A percentile compares a stretch with the other conserved stretches of the same genome.
Evolutionary conservation across 2,329 filamentous ascomycete genomes (phyloP).

Genomic region (Talaromyces sp.): DNA sequence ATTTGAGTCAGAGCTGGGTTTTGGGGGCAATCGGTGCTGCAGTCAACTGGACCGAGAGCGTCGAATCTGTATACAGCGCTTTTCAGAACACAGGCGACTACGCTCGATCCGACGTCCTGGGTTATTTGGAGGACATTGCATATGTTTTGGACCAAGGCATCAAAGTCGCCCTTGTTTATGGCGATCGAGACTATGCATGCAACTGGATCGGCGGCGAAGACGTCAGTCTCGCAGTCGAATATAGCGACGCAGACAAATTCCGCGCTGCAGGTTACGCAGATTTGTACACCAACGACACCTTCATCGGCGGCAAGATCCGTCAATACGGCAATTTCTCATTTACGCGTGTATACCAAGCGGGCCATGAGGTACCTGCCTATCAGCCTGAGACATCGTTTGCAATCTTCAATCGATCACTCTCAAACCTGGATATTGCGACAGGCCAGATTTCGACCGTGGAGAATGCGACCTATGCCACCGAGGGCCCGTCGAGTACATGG

Average conservation of each 20-base stretch:
- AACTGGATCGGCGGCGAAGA: constrained; percentile 58
- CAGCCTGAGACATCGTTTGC: constrained; percentile 54
- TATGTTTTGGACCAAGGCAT: constrained; percentile 56
- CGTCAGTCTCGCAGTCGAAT: constrained; percentile 49
- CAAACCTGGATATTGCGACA: constrained; percentile 53
- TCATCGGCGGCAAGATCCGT: constrained; percentile 46
- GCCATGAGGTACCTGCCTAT: constrained; percentile 51
- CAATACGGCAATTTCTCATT: constrained; percentile 51
- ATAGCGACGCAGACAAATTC: constrained; percentile 45
- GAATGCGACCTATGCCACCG: constrained; percentile 37
- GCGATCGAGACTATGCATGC: constrained; percentile 56
- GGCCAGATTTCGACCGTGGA: constrained; percentile 43
- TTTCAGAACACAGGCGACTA: constrained; percentile 51
- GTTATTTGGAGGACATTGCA: constrained; percentile 33
- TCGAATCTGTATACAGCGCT: constrained; percentile 42
- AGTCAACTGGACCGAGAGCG: constrained; percentile 54
- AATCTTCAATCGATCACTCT: constrained; percentile 53
- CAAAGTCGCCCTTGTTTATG: constrained; percentile 56
- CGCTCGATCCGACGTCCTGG: constrained; percentile 43
- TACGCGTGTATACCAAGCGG: constrained; percentile 46
- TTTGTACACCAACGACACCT: constrained; percentile 40
- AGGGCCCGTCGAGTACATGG: constrained; percentile 39
- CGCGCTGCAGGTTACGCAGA: constrained; percentile 49
- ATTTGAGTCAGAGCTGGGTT: constrained; percentile 55
- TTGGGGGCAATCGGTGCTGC: constrained; percentile 58